Conservation (phyloP, 257 asterid species). For the Solanum medicagineum region DNA sequence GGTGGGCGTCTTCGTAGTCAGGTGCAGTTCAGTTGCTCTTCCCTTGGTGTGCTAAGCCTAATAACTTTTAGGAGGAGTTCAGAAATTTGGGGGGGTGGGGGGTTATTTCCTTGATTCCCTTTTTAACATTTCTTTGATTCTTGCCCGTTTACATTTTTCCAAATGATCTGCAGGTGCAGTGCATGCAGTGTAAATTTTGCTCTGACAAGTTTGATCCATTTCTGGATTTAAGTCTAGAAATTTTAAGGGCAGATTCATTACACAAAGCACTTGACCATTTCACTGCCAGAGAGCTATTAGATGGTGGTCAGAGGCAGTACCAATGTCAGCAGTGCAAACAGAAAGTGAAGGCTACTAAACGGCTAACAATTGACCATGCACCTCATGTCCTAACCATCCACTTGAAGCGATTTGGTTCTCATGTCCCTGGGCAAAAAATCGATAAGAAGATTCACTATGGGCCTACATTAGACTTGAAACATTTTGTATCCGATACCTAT, state of each 20-base stretch:
- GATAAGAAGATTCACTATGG: conserved; percentile 49
- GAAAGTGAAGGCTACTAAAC: conserved; percentile 89
- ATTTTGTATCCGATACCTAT: conserved; percentile 69
- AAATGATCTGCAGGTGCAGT: conserved; percentile 60
- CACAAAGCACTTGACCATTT: conserved; percentile 73
- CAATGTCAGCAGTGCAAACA: conserved; percentile 94
- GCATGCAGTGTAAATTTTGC: conserved; percentile 85
- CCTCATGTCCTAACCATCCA: conserved; percentile 88
- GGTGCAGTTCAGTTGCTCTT: conserved; percentile 26
- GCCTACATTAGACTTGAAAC: conserved; percentile 71
- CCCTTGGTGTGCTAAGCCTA: not conserved
- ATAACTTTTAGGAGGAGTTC: not conserved
- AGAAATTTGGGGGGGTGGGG: not conserved
- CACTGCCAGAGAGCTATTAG: conserved; percentile 78
- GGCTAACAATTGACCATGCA: conserved; percentile 68
- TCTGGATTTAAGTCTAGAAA: conserved; percentile 87
- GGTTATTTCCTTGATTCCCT: not conserved
- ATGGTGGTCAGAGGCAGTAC: conserved; percentile 84
- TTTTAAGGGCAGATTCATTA: conserved; percentile 64
- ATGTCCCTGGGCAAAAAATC: conserved; percentile 55
- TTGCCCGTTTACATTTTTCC: not conserved
- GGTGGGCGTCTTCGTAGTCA: conserved; percentile 93
- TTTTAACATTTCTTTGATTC: not conserved
- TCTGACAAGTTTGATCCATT: conserved; percentile 90
- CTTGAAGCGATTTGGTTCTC: conserved; percentile 79